phyloP scores from a whole-genome alignment of 2,329 filamentous ascomycete species.

The Fusarium sp. region DNA sequence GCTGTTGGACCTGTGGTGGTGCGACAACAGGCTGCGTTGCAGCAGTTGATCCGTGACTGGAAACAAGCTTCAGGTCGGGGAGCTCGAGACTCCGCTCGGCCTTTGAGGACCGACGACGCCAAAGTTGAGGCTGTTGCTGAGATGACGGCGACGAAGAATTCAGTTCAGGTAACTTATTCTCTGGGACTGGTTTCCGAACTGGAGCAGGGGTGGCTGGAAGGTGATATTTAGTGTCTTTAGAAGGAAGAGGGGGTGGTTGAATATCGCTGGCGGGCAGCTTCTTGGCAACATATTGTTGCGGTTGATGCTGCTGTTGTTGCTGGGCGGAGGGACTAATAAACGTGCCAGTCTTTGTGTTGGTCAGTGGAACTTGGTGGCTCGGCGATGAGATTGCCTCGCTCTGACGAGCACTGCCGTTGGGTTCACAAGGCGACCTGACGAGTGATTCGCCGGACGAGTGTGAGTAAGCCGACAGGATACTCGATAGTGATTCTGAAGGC shows the following conservation, averaged over 20 bases:
- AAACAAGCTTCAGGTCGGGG: slow-evolving; percentile 62
- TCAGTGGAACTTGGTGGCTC: slow-evolving; percentile 45
- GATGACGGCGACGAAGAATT: slow-evolving; percentile 47
- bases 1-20: slow-evolving; percentile 35
- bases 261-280: slow-evolving; percentile 15
- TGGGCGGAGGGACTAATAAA: slow-evolving; percentile 39
- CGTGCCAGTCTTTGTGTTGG: slow-evolving; percentile 40
- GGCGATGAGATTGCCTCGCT: slow-evolving; percentile 44
- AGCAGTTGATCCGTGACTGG: slow-evolving; percentile 65
- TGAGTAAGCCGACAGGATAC: slow-evolving; percentile 69
- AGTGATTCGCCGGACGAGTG: slow-evolving; percentile 61
- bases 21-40: slow-evolving; percentile 43
- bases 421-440: slow-evolving; percentile 58
- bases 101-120: slow-evolving; percentile 66
- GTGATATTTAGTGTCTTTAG: slow-evolving; percentile 47
- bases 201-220: slow-evolving; percentile 42
- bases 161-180: slow-evolving; percentile 31
- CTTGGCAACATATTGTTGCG: slow-evolving; percentile 43
- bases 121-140: slow-evolving; percentile 54
- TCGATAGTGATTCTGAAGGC: slow-evolving; percentile 65
- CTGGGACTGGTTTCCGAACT: slow-evolving; percentile 24
- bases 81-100: slow-evolving; percentile 62
- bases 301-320: slow-evolving; percentile 37
- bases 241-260: slow-evolving; percentile 45
- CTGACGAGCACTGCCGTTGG: slow-evolving; percentile 38